Conservation (phyloP, 2,329 filamentous ascomycete genomes). For the Ceratocystis cacaofunesta region DNA sequence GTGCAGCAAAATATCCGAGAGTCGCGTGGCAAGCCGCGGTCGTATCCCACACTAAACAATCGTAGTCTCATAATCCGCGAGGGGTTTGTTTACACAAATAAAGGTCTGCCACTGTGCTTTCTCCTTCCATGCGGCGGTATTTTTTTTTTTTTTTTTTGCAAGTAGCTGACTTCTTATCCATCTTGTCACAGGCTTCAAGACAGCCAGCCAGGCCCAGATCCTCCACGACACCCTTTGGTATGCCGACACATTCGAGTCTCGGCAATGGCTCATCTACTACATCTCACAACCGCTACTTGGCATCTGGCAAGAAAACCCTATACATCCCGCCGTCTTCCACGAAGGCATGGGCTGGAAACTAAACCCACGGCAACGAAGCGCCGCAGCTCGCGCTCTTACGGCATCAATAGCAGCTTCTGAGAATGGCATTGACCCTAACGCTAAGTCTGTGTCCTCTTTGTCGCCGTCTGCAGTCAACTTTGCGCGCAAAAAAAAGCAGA, state of each 20-base stretch:
- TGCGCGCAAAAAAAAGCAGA: constrained; percentile 65
- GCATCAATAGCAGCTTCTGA: constrained; percentile 18
- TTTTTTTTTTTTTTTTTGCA: not conserved
- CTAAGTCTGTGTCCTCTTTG: not conserved
- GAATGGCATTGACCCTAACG: constrained; percentile 22
- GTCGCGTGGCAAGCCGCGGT: constrained; percentile 80
- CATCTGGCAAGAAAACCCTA: constrained; percentile 59
- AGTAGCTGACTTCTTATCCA: constrained; percentile 1
- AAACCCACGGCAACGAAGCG: constrained; percentile 20
- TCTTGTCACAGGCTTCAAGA: constrained; percentile 62
- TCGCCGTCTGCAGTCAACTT: constrained; percentile 24
- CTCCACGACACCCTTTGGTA: constrained; percentile 77
- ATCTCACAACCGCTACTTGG: constrained; percentile 82
- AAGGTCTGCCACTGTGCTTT: constrained; percentile 43
- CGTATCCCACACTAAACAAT: constrained; percentile 84
- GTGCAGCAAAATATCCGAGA: constrained; percentile 56
- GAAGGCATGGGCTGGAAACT: constrained; percentile 28
- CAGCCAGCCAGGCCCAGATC: constrained; percentile 74
- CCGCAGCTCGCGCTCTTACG: constrained; percentile 2
- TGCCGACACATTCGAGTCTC: constrained; percentile 71
- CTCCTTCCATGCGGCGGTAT: not conserved
- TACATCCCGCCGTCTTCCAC: constrained; percentile 48
- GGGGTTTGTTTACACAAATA: constrained; percentile 84
- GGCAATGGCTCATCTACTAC: constrained; percentile 93
- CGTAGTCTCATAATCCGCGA: constrained; percentile 91